Conservation (phyloP, 371 early-diverging fungal genomes). For the Zychaea mexicana region DNA sequence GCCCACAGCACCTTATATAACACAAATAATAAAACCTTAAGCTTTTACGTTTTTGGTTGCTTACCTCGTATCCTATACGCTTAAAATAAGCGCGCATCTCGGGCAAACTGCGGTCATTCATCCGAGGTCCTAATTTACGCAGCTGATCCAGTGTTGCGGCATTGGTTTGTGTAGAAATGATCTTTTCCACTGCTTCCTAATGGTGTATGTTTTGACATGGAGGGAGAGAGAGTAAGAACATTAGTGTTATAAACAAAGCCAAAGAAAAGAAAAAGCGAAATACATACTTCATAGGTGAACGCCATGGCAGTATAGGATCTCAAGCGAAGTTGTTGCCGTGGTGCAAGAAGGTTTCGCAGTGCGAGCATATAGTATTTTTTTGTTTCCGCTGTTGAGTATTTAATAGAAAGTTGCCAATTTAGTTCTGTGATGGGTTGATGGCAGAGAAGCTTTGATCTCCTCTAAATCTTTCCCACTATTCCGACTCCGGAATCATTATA, state of each 20-base stretch:
- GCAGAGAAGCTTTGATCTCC: too few relatives aligned
- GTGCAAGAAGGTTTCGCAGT: background rate
- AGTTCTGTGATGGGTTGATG: background rate
- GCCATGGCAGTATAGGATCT: slow-evolving; percentile 14
- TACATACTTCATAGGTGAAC: slow-evolving; percentile 12
- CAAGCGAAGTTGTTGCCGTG: background rate
- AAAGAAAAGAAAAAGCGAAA: background rate
- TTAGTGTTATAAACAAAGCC: background rate
- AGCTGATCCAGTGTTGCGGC: slow-evolving; percentile 76
- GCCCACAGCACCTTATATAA: background rate
- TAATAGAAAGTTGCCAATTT: too few relatives aligned
- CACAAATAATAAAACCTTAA: background rate
- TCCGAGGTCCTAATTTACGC: slow-evolving; percentile 67
- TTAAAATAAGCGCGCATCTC: slow-evolving; percentile 71
- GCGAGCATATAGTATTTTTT: background rate
- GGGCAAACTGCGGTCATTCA: slow-evolving; percentile 71
- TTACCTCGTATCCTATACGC: slow-evolving; percentile 76
- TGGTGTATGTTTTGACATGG: slow-evolving; percentile 36
- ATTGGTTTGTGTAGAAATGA: slow-evolving; percentile 85
- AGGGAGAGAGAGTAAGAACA: background rate
- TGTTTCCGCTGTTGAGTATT: too few relatives aligned
- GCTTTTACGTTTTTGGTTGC: background rate
- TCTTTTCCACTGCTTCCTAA: slow-evolving; percentile 73
- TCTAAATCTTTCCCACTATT: too few relatives aligned
- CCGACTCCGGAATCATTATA: too few relatives aligned